Evolutionary conservation across 1,139 yeast genomes (phyloP).

Genomic region (Martiniozyma asiatica): DNA sequence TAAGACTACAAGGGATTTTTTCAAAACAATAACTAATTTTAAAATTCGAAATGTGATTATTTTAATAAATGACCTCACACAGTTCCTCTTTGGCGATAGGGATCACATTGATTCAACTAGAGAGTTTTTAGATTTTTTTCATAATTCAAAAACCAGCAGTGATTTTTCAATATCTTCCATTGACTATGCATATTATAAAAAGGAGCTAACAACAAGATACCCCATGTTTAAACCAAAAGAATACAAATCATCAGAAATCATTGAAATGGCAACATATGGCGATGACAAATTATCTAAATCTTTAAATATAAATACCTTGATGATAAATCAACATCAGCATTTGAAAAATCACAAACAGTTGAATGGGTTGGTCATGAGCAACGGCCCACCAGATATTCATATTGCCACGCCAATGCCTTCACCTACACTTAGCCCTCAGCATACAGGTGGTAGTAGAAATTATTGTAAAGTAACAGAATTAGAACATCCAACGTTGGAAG

Average conservation of each 20-base stretch:
- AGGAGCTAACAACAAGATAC: constrained; percentile 61
- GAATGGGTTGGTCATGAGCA: constrained; percentile 15
- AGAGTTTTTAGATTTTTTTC: constrained; percentile 28
- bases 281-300: constrained; percentile 8
- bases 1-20: constrained; percentile 5
- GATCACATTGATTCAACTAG: constrained; percentile 35
- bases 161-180: constrained; percentile 40
- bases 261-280: constrained; percentile 31
- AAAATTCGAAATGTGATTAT: constrained; percentile 43
- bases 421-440: constrained; percentile 55
- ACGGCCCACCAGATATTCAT: constrained; percentile 40
- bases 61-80: constrained; percentile 45
- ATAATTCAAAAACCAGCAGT: constrained; percentile 14
- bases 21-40: constrained; percentile 14
- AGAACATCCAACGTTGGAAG: constrained; percentile 39
- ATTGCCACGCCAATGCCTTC: constrained; percentile 87
- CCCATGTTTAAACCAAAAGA: constrained; percentile 53
- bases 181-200: constrained; percentile 69
- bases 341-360: constrained; percentile 9
- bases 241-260: constrained; percentile 30
- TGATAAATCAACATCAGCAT: constrained; percentile 20
- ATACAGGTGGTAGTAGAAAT: constrained; percentile 22
- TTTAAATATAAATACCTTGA: constrained; percentile 38
- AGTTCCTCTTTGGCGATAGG: constrained; percentile 56
- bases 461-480: constrained; percentile 19